Evolutionary conservation across 106 monocot species (phyloP).

Genomic region (Dioscorea alata): DNA sequence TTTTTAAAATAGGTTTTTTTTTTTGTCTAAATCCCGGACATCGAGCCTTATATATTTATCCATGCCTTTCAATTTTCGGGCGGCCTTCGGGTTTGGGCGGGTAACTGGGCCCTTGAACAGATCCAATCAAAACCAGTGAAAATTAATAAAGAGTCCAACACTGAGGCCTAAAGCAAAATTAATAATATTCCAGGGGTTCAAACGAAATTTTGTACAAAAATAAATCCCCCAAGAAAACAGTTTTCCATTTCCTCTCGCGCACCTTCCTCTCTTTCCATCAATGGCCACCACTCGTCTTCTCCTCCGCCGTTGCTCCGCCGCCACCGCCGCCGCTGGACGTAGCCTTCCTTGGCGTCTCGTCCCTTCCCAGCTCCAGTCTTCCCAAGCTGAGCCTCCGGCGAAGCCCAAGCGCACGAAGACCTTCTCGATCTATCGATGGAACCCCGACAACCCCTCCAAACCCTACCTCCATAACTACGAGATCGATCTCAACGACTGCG

Average conservation of each 20-base stretch:
- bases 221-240: too few relatives aligned
- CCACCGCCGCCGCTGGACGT: neutral
- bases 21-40: too few relatives aligned
- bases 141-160: too few relatives aligned
- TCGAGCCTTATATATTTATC: too few relatives aligned
- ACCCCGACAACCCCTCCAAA: slow-evolving; percentile 55
- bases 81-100: too few relatives aligned
- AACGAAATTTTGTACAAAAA: too few relatives aligned
- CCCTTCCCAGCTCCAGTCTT: slow-evolving; percentile 35
- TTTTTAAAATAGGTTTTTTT: too few relatives aligned
- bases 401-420: slow-evolving; percentile 31
- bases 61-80: too few relatives aligned
- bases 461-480: slow-evolving; percentile 63
- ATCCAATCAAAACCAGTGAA: too few relatives aligned
- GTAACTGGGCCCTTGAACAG: too few relatives aligned
- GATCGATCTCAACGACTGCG: slow-evolving; percentile 75
- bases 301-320: neutral
- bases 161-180: too few relatives aligned
- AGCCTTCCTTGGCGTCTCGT: slow-evolving; percentile 18
- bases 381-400: slow-evolving; percentile 9
- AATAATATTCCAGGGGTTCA: too few relatives aligned
- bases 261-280: neutral
- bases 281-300: neutral
- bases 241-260: neutral
- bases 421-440: slow-evolving; percentile 95